Conservation (phyloP, 2,329 filamentous ascomycete genomes). For the Colletotrichum trifolii region DNA sequence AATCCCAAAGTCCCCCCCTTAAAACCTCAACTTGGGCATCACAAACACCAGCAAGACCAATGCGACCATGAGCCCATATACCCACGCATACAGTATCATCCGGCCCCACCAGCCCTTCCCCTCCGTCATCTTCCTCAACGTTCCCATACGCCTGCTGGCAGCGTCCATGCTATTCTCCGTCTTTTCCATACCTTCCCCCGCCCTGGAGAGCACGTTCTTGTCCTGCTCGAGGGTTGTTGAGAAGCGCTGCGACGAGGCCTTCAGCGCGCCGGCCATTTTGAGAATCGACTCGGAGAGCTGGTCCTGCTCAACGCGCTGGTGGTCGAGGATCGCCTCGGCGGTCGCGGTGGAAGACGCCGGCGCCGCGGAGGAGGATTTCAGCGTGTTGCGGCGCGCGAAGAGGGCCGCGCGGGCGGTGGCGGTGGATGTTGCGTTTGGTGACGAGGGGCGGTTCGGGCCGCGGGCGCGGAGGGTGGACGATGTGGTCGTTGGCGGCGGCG, state of each 20-base stretch:
- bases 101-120: slow-evolving; percentile 89
- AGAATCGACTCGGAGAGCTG: slow-evolving; percentile 84
- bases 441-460: slow-evolving; percentile 37
- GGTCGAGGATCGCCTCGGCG: slow-evolving; percentile 78
- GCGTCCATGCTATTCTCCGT: slow-evolving; percentile 81
- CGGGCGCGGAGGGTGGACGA: slow-evolving; percentile 47
- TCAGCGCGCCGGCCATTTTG: slow-evolving; percentile 80
- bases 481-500: slow-evolving; percentile 14
- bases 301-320: slow-evolving; percentile 86
- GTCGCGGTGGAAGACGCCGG: slow-evolving; percentile 59
- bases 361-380: slow-evolving; percentile 42
- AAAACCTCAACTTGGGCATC: slow-evolving; percentile 89
- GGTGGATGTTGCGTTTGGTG: slow-evolving; percentile 42
- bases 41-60: slow-evolving; percentile 85
- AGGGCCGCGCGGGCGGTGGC: slow-evolving; percentile 55
- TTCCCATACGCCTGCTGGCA: slow-evolving; percentile 81
- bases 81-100: slow-evolving; percentile 85
- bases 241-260: slow-evolving; percentile 79
- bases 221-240: slow-evolving; percentile 76
- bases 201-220: slow-evolving; percentile 77
- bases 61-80: slow-evolving; percentile 83
- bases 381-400: slow-evolving; percentile 49
- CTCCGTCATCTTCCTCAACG: slow-evolving; percentile 83
- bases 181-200: slow-evolving; percentile 80
- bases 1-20: slow-evolving; percentile 37